Evolutionary conservation across 257 asterid species (phyloP), one percentile per base, ranked within the genome.

Genomic region (Avicennia marina): DNA sequence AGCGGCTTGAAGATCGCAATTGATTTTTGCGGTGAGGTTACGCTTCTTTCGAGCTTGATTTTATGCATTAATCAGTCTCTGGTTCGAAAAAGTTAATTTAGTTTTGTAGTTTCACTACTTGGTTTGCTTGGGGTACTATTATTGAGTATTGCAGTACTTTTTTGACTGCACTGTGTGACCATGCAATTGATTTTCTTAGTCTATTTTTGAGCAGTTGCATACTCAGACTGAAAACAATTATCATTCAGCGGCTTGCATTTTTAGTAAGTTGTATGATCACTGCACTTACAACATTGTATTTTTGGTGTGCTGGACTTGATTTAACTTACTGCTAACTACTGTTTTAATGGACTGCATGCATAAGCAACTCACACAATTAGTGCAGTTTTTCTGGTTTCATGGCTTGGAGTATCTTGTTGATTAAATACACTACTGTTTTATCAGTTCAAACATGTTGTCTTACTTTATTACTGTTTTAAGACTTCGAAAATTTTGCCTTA

Each of bases 1-100:
- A 84, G 34, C 53, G 97, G 97, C 65, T 69, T 89, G 78, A 89
- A 78, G 80, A 80, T 81, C 63, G 97, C 95, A 53, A 70, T 89
- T 19, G 81, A 84, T 12, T 73, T 89, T 62, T 89, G 97, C 70
- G 94, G 97, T 85, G 55, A 62, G 61, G 32, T 69, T 25, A 2
- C 2, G 19, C 44, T 38, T 40, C 11, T 1, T 44, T n/a, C n/a
- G n/a, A 1, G 4, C n/a, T 57, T 34, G 32, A 46, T 61, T n/a
- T 41, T 56, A 7, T 20, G 22, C 13, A 21, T 24, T 22, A 40
- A n/a, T n/a, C n/a, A n/a, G n/a, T n/a, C n/a, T n/a, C n/a, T n/a
- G n/a, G n/a, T n/a, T n/a, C n/a, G n/a, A n/a, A n/a, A n/a, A n/a
- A n/a, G n/a, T n/a, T n/a, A n/a, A n/a, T n/a, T n/a, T n/a, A n/a